Conservation (phyloP, 768 basidiomycete species). For the Lentinula detonsa region DNA sequence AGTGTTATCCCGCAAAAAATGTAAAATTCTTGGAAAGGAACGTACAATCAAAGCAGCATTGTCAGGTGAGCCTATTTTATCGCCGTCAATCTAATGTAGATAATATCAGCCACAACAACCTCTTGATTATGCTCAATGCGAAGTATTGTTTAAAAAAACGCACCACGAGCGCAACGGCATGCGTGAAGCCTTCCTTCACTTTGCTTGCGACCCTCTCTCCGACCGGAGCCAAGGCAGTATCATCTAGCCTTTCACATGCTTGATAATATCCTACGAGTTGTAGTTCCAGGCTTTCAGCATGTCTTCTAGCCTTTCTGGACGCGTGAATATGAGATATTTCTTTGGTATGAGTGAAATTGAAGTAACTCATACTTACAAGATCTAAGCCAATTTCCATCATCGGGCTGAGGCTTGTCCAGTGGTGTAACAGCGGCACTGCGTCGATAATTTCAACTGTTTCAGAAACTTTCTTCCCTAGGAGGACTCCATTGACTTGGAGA, state of each 20-base stretch:
- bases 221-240: slow-evolving; percentile 54
- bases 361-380: slow-evolving; percentile 40
- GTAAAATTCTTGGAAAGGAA: background rate
- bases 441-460: slow-evolving; percentile 48
- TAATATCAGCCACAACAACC: slow-evolving; percentile 3
- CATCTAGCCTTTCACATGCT: slow-evolving; percentile 59
- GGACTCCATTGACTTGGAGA: slow-evolving; percentile 66
- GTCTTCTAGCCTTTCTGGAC: slow-evolving; percentile 43
- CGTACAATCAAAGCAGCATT: slow-evolving; percentile 49
- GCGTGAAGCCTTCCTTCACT: slow-evolving; percentile 45
- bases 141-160: slow-evolving; percentile 16
- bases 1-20: background rate
- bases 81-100: slow-evolving; percentile 49
- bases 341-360: background rate
- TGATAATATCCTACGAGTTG: slow-evolving; percentile 72
- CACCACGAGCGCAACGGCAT: slow-evolving; percentile 69
- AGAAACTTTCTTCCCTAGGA: slow-evolving; percentile 48
- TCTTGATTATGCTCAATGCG: background rate
- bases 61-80: slow-evolving; percentile 40
- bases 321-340: slow-evolving; percentile 1
- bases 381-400: slow-evolving; percentile 86
- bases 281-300: slow-evolving; percentile 49
- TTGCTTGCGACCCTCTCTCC: slow-evolving; percentile 58
- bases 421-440: slow-evolving; percentile 72
- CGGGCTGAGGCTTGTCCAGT: slow-evolving; percentile 79